phyloP scores from a whole-genome alignment of 2,329 filamentous ascomycete genomes.

The Hymenoscyphus fructigenus region DNA sequence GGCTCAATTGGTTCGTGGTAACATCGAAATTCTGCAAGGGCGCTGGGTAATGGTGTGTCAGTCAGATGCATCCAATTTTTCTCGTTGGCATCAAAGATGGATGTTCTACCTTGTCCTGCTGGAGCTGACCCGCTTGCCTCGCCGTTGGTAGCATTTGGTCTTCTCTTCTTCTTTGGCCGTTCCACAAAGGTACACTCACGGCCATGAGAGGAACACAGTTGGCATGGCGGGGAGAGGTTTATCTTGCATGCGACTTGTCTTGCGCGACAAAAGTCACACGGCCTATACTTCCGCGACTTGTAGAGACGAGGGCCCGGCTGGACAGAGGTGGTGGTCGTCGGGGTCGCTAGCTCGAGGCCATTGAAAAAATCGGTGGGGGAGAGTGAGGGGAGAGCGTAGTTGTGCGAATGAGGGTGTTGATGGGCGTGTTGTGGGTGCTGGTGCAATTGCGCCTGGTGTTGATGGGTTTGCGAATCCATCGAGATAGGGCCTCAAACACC shows the following conservation, averaged over 20 bases:
- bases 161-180: slow-evolving; percentile 37
- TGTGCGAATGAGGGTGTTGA: slow-evolving; percentile 16
- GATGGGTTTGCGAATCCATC: slow-evolving; percentile 9
- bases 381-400: slow-evolving; percentile 25
- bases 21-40: slow-evolving; percentile 30
- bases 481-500: background rate
- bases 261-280: slow-evolving; percentile 47
- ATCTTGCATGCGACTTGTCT: slow-evolving; percentile 47
- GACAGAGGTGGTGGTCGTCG: slow-evolving; percentile 10
- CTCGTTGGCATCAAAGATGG: background rate
- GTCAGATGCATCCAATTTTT: background rate
- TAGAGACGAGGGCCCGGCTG: slow-evolving; percentile 36
- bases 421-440: slow-evolving; percentile 2
- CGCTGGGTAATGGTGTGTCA: slow-evolving; percentile 17
- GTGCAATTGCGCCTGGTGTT: slow-evolving; percentile 7
- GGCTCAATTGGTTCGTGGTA: slow-evolving; percentile 29
- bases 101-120: slow-evolving; percentile 10
- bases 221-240: slow-evolving; percentile 43
- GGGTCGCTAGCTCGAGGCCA: slow-evolving; percentile 27
- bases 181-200: slow-evolving; percentile 47
- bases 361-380: slow-evolving; percentile 33
- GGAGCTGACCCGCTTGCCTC: slow-evolving; percentile 20
- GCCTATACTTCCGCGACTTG: slow-evolving; percentile 38
- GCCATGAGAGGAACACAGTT: slow-evolving; percentile 43
- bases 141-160: slow-evolving; percentile 30